Conservation (phyloP, 768 basidiomycete species). For the Bullera alba region DNA sequence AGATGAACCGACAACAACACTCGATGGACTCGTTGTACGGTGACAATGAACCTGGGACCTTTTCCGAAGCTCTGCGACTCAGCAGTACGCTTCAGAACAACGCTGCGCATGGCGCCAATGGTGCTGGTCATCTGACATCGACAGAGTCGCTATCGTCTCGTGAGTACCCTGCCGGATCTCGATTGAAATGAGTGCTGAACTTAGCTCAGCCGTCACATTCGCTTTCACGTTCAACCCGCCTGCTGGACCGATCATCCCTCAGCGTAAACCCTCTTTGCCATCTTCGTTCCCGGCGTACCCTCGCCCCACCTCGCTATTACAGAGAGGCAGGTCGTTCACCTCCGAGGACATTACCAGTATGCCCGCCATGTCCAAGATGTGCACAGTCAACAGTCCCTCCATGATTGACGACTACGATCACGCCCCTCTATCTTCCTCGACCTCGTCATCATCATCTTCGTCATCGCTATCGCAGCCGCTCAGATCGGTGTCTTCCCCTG, state of each 20-base stretch:
- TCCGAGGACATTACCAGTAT: conserved; percentile 15
- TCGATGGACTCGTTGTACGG: conserved; percentile 10
- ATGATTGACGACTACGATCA: not conserved
- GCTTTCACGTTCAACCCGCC: conserved; percentile 9
- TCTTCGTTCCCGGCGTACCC: not conserved
- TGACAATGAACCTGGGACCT: not conserved
- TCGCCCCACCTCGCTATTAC: conserved; percentile 12
- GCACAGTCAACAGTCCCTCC: no score
- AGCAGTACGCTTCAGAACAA: conserved; percentile 1
- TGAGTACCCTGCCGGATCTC: not conserved
- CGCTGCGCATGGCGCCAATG: not conserved
- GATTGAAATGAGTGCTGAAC: no score
- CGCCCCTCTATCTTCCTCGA: no score
- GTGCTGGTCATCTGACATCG: not conserved
- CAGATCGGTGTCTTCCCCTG: conserved; percentile 1
- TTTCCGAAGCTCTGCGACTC: conserved; percentile 9
- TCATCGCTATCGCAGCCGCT: not conserved
- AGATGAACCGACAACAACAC: conserved; percentile 12
- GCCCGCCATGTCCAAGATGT: no score
- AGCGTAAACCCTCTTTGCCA: not conserved
- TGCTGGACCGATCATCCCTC: not conserved
- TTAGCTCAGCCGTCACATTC: conserved; percentile 4
- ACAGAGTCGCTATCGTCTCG: not conserved
- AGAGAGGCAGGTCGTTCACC: conserved; percentile 23
- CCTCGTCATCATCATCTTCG: not conserved